Base-by-base conservation (phyloP, 768 basidiomycete genomes). In the Lactifluus rugatus region DNA sequence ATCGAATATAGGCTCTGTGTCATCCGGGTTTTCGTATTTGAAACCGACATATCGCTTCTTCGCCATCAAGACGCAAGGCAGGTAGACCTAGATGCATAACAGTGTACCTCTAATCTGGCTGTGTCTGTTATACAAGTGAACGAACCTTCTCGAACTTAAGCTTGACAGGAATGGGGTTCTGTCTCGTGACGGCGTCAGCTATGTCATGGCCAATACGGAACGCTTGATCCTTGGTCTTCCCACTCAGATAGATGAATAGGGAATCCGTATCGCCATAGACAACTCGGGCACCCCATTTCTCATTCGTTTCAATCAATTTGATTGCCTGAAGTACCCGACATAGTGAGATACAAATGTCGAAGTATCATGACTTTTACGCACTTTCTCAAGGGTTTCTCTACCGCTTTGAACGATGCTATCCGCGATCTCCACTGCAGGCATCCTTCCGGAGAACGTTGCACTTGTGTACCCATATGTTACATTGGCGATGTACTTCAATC, bases 251-350 rank as follows among this genome's bases (percentile, higher is more conserved):
- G 70, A 98, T 78, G 69, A 99, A 99, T 42, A 97, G 72, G 16
- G 93, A 96, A 71, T 99, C 96, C 0, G 96, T 99, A 66, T 99
- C 96, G 11, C 96, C 96, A 67, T 99, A 99, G 16, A 97, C 92
- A 16, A 97, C 66, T 66, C 83, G 78, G 11, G 89, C 95, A 9
- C 87, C 87, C 96, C 95, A 98, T 70, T 85, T 88, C 34, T 75
- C 73, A 1, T 81, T 88, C 0, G 76, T 70, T 54, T 95, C 82
- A 53, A 98, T 93, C 32, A 84, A 66, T 34, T 79, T 76, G 57
- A 95, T 89, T 0, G 96, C 93, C 93, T 96, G 61, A 31, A 54
- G 28, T 28, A 51, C 9, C 48, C 48, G 11, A 57, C 23, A 46
- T 14, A 41, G 19, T 31, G 16, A 14, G 28, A 52, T 51, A 25